These are phyloP conservation scores for Mycena crocata DNA, from an alignment of 768 basidiomycete genomes.

Conservation along the genomic window DNA sequence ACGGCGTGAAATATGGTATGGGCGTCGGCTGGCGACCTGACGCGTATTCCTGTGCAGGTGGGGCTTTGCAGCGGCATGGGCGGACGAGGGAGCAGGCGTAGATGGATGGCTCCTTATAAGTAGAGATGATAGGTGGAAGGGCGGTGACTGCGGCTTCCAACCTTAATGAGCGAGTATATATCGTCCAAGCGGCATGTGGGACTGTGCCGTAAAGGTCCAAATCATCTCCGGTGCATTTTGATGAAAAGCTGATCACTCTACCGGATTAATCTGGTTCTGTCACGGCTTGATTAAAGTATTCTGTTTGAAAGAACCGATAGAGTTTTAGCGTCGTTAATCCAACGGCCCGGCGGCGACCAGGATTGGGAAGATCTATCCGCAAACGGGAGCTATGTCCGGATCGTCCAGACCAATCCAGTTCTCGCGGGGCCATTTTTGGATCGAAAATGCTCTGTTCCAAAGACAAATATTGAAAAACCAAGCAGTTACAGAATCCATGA, in stretches of 20 bases:
- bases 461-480: slow-evolving; percentile 18
- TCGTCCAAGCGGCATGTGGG: slow-evolving; percentile 30
- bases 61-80: slow-evolving; percentile 67
- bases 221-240: slow-evolving; percentile 15
- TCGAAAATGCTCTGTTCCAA: slow-evolving; percentile 2
- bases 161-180: slow-evolving; percentile 29
- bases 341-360: slow-evolving; percentile 14
- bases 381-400: slow-evolving; percentile 7
- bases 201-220: slow-evolving; percentile 24
- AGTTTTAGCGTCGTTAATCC: slow-evolving; percentile 16
- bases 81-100: slow-evolving; percentile 18
- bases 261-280: slow-evolving; percentile 13
- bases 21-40: slow-evolving; percentile 75
- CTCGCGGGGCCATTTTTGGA: not conserved
- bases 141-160: slow-evolving; percentile 29
- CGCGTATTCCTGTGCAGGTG: slow-evolving; percentile 72
- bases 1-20: slow-evolving; percentile 84
- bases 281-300: slow-evolving; percentile 2
- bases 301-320: not conserved
- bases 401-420: slow-evolving; percentile 17
- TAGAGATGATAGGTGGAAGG: slow-evolving; percentile 20
- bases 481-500: slow-evolving; percentile 23
- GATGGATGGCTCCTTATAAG: slow-evolving; percentile 23
- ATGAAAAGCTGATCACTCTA: slow-evolving; percentile 5
- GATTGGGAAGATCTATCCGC: slow-evolving; percentile 23